These are phyloP conservation scores for Gaertneriomyces semiglobifer DNA, from an alignment of 192 early-diverging fungal species.

Conservation along the genomic window DNA sequence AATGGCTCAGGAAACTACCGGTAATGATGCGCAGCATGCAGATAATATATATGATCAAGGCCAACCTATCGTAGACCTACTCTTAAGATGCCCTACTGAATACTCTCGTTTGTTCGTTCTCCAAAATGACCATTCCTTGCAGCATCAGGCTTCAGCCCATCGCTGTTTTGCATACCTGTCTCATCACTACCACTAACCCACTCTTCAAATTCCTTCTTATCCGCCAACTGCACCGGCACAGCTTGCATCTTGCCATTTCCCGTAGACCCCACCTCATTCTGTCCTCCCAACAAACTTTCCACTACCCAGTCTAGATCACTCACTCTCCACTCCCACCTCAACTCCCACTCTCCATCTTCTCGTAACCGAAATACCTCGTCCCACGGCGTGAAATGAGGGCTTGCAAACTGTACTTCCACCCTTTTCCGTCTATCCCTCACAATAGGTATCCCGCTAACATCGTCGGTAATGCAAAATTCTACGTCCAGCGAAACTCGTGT, in stretches of 20 bases:
- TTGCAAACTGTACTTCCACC: slow-evolving; percentile 44
- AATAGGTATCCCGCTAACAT: slow-evolving; percentile 33
- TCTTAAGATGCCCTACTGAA: too few relatives aligned
- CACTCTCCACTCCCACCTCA: slow-evolving; percentile 42
- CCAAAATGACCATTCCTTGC: too few relatives aligned
- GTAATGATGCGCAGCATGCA: too few relatives aligned
- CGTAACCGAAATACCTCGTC: slow-evolving; percentile 43
- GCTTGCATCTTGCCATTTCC: background rate
- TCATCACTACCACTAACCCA: background rate
- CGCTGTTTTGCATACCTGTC: background rate
- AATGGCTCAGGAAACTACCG: too few relatives aligned
- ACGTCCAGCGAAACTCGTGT: slow-evolving; percentile 28
- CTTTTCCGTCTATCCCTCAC: slow-evolving; percentile 34
- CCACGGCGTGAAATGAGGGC: slow-evolving; percentile 52
- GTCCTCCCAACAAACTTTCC: slow-evolving; percentile 14
- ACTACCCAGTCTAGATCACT: slow-evolving; percentile 35
- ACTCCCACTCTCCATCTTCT: slow-evolving; percentile 23
- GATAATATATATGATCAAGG: too few relatives aligned
- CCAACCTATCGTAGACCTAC: too few relatives aligned
- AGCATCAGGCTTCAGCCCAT: too few relatives aligned
- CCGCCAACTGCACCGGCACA: background rate
- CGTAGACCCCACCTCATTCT: background rate
- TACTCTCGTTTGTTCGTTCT: too few relatives aligned
- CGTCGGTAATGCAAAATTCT: slow-evolving; percentile 35
- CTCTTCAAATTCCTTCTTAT: background rate